Evolutionary conservation across 2,329 filamentous ascomycete species (phyloP).

Genomic region (Neurospora crassa): DNA sequence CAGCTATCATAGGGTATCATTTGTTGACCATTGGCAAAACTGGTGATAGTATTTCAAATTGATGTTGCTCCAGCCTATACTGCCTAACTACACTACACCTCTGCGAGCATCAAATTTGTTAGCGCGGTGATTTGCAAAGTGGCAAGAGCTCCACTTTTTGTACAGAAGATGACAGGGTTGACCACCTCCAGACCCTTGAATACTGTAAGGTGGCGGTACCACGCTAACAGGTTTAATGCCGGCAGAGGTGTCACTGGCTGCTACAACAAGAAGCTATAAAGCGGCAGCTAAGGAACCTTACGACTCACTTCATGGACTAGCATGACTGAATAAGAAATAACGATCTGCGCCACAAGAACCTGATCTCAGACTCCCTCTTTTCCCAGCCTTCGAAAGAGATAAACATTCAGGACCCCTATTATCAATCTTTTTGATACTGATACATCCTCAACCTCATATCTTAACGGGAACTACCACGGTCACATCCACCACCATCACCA

Average conservation of each 20-base stretch:
- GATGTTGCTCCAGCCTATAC: not conserved
- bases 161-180: no score
- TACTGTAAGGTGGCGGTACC: no score
- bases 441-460: not conserved
- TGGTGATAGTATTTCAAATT: not conserved
- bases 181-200: no score
- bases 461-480: not conserved
- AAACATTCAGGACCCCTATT: not conserved
- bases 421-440: not conserved
- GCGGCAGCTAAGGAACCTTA: not conserved
- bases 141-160: no score
- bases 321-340: not conserved
- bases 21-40: not conserved
- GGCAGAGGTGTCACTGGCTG: not conserved
- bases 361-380: not conserved
- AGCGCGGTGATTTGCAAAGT: no score
- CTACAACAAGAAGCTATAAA: not conserved
- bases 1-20: not conserved
- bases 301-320: not conserved
- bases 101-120: no score
- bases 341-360: not conserved
- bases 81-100: no score
- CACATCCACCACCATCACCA: not conserved
- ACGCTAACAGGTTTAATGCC: no score
- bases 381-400: not conserved